Percentiles rank a stretch among this genome's conserved stretches.
Evolutionary conservation across 225 moss, liverwort and hornwort species (phyloP).

Genomic region (Physcomitrellopsis africana): DNA sequence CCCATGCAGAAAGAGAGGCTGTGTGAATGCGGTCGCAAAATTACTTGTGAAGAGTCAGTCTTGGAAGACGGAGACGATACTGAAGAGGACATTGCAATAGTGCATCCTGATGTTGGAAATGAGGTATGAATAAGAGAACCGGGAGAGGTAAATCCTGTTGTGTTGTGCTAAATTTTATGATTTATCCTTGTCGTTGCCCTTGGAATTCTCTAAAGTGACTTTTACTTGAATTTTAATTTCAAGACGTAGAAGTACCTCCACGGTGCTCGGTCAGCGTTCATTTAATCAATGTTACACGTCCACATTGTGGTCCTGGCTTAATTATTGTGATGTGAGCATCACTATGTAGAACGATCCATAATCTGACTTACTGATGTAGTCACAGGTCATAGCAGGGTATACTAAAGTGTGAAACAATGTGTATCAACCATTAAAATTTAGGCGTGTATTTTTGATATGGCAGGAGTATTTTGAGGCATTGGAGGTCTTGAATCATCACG

Average conservation of each 20-base stretch:
- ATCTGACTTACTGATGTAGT: too few species aligned
- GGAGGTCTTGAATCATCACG: conserved; percentile 96
- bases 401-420: not conserved
- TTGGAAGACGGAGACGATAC: conserved; percentile 85
- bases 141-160: not conserved
- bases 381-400: not conserved
- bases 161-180: too few species aligned
- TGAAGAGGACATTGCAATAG: conserved; percentile 87
- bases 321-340: conserved; percentile 10
- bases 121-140: conserved; percentile 56
- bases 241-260: too few species aligned
- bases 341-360: too few species aligned
- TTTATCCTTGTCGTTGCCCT: too few species aligned
- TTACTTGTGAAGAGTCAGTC: conserved; percentile 66
- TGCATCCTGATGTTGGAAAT: conserved; percentile 80
- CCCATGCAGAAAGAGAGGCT: conserved; percentile 65
- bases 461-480: conserved; percentile 99
- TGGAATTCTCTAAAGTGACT: too few species aligned
- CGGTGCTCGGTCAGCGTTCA: not conserved
- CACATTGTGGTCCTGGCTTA: conserved; percentile 12
- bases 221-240: too few species aligned
- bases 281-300: conserved; percentile 12
- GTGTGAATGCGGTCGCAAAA: conserved; percentile 54
- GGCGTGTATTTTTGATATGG: conserved; percentile 18
- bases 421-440: not conserved